A percentile compares a stretch with the other conserved stretches of the same genome.
phyloP scores from a whole-genome alignment of 345 rosid species.

The Eucalyptus dawsonii region DNA sequence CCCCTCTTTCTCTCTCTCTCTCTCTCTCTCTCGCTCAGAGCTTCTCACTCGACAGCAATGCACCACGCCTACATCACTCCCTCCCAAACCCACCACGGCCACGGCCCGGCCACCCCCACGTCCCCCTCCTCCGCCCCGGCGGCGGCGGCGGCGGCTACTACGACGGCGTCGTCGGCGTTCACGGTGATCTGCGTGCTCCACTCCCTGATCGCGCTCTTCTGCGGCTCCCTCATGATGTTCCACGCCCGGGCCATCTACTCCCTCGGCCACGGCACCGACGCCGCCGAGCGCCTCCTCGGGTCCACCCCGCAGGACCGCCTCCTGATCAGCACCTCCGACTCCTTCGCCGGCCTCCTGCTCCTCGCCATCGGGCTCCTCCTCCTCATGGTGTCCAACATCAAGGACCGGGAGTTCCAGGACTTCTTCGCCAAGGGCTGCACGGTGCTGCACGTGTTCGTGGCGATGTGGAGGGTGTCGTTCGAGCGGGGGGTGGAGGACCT shows the following conservation, averaged over 20 bases:
- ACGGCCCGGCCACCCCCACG: too few relatives aligned
- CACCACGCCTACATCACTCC: too few relatives aligned
- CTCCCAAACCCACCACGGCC: too few relatives aligned
- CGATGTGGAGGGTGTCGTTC: constrained; percentile 44
- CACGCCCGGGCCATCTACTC: constrained; percentile 40
- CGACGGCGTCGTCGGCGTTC: constrained; percentile 33
- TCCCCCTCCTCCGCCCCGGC: too few relatives aligned
- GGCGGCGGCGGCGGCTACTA: neutral
- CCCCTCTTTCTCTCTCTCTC: neutral
- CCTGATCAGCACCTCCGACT: constrained; percentile 55
- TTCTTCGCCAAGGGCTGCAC: constrained; percentile 66
- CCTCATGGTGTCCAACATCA: constrained; percentile 56
- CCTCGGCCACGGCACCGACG: constrained; percentile 47
- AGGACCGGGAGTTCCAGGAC: constrained; percentile 41
- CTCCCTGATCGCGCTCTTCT: constrained; percentile 41
- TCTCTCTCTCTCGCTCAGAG: neutral
- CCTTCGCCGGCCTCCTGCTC: constrained; percentile 58
- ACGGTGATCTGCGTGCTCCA: constrained; percentile 50
- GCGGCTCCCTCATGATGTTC: constrained; percentile 73
- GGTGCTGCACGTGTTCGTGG: constrained; percentile 36
- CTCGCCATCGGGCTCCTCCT: constrained; percentile 49
- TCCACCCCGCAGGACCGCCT: constrained; percentile 66
- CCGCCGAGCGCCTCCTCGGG: constrained; percentile 38
- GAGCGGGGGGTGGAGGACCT: constrained; percentile 48
- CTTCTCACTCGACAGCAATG: neutral